Percentiles rank a stretch among this genome's conserved stretches.
Conservation (phyloP, 179 eudicot species). For the Beta corolliflora region DNA sequence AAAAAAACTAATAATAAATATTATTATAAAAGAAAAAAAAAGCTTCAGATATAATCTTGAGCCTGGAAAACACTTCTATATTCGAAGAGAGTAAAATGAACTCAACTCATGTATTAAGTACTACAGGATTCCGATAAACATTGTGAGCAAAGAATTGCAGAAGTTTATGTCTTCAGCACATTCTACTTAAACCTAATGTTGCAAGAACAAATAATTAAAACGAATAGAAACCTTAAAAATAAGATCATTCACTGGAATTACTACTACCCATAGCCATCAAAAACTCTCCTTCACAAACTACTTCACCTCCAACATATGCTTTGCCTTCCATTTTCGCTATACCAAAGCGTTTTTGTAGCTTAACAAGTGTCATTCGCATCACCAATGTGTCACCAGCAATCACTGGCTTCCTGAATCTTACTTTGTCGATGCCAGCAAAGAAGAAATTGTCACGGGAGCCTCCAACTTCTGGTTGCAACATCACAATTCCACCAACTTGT, state of each 20-base stretch:
- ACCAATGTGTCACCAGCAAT: constrained; percentile 97
- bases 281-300: constrained; percentile 96
- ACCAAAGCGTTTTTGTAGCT: constrained; percentile 93
- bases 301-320: constrained; percentile 91
- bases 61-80: not conserved
- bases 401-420: constrained; percentile 95
- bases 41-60: not conserved
- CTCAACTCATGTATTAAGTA: not conserved
- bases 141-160: not conserved
- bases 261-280: constrained; percentile 86
- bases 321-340: constrained; percentile 98
- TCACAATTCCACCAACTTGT: constrained; percentile 90
- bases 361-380: constrained; percentile 85
- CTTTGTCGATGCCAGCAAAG: constrained; percentile 97
- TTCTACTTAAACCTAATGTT: not conserved
- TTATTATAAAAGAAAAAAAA: not conserved
- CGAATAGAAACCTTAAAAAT: not conserved
- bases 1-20: too few relatives aligned
- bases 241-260: constrained; percentile 22
- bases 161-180: not conserved
- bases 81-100: not conserved
- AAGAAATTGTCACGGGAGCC: constrained; percentile 81
- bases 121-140: not conserved
- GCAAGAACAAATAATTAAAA: constrained; percentile 5
- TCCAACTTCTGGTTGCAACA: constrained; percentile 97